A percentile compares a stretch with the other conserved stretches of the same genome.
These are phyloP conservation scores for Cyberlindnera nakhonratchasimensis DNA, from an alignment of 805 yeast genomes.

Conservation along the genomic window DNA sequence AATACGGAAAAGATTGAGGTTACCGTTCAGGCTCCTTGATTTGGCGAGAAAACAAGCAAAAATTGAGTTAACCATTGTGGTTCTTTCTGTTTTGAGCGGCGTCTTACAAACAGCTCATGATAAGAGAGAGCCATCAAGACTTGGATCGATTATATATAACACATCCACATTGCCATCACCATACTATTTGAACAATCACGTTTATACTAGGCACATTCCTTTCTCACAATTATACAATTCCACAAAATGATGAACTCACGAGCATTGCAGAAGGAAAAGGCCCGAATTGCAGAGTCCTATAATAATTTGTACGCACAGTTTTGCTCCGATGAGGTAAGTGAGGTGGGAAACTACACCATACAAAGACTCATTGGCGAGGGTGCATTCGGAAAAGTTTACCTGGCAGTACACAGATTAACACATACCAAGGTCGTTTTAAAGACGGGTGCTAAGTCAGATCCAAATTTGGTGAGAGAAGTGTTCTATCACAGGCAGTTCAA, in stretches of 20 bases:
- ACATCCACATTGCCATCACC: too few species aligned
- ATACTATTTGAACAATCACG: too few species aligned
- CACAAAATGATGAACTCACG: conserved; percentile 10
- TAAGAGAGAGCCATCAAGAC: too few species aligned
- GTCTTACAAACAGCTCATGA: too few species aligned
- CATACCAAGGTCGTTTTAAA: conserved; percentile 80
- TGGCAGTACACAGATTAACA: conserved; percentile 76
- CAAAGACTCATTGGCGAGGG: conserved; percentile 83
- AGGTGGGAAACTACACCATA: conserved; percentile 79
- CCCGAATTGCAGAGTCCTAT: conserved; percentile 56
- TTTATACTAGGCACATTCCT: too few species aligned
- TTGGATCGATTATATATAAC: too few species aligned
- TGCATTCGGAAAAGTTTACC: conserved; percentile 85
- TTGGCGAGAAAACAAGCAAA: neutral
- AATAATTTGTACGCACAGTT: conserved; percentile 53
- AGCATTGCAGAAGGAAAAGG: conserved; percentile 26
- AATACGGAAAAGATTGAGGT: too few species aligned
- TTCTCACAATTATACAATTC: too few species aligned
- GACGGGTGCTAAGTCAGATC: conserved; percentile 72
- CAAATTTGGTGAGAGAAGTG: conserved; percentile 85
- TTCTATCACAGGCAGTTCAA: conserved; percentile 81
- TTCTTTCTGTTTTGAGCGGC: too few species aligned
- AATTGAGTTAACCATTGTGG: neutral
- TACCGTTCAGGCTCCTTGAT: too few species aligned
- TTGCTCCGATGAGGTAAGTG: conserved; percentile 45